Evolutionary conservation across 768 basidiomycete species (phyloP).

Genomic region (Psilocybe cyanescens): DNA sequence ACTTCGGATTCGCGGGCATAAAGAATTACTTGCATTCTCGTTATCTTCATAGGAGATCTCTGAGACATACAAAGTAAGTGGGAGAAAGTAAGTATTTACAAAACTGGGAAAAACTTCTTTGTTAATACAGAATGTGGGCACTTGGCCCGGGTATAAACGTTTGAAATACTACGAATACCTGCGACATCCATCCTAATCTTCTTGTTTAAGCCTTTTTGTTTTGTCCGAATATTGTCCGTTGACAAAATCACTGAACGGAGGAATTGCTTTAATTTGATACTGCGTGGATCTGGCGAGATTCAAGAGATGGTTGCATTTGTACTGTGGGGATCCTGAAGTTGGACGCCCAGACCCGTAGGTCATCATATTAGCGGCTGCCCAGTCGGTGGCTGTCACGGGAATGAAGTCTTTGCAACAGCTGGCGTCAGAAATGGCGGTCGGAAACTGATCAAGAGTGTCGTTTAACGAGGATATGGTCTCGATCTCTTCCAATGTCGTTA

Average conservation of each 20-base stretch:
- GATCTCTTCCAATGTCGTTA: background rate
- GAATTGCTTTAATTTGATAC: background rate
- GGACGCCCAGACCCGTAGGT: background rate
- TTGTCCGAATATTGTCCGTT: background rate
- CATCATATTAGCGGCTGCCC: background rate
- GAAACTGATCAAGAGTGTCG: background rate
- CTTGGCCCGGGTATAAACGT: no score
- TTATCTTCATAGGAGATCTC: no score
- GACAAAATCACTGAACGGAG: background rate
- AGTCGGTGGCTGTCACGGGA: background rate
- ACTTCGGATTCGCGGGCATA: no score
- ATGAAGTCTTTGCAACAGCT: background rate
- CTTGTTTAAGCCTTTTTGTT: background rate
- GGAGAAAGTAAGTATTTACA: no score
- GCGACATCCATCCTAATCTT: background rate
- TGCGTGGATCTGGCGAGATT: background rate
- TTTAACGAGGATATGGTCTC: background rate
- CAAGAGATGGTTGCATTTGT: slow-evolving; percentile 1
- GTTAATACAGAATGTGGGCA: no score
- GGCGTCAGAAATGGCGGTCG: background rate
- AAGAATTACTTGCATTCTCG: no score
- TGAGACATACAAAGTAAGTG: no score
- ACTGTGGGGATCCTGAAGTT: background rate
- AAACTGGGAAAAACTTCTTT: no score
- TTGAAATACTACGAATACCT: background rate